Evolutionary conservation across 257 asterid genomes (phyloP).

Genomic region (Penstemon newberryi): DNA sequence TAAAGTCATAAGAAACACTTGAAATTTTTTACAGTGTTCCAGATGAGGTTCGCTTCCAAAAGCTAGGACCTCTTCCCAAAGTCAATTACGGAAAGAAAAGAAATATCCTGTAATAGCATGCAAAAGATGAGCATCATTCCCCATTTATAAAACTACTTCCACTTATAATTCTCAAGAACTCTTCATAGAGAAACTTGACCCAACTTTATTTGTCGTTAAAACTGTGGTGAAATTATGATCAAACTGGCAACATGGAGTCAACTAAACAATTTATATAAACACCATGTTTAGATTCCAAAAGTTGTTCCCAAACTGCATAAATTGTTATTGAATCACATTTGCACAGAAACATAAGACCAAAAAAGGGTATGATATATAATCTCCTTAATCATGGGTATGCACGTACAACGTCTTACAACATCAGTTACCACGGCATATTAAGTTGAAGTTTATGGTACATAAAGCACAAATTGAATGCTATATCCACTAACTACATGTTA

Average conservation of each 20-base stretch:
- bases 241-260: conserved; percentile 7
- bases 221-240: too few relatives aligned
- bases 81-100: neutral
- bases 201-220: neutral
- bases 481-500: neutral
- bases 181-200: neutral
- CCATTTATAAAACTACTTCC: neutral
- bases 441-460: conserved; percentile 4
- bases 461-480: neutral
- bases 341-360: neutral
- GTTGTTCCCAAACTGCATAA: conserved; percentile 1
- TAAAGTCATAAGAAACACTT: neutral
- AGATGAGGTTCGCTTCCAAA: neutral
- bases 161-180: neutral
- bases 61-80: neutral
- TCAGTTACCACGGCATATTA: neutral
- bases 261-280: neutral
- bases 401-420: conserved; percentile 12
- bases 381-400: neutral
- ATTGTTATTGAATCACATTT: neutral
- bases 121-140: neutral
- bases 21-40: neutral
- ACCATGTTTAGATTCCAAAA: neutral
- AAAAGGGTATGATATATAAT: neutral
- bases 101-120: neutral